Conservation (phyloP, 495 filamentous ascomycete genomes). For the Penicillium canariense region DNA sequence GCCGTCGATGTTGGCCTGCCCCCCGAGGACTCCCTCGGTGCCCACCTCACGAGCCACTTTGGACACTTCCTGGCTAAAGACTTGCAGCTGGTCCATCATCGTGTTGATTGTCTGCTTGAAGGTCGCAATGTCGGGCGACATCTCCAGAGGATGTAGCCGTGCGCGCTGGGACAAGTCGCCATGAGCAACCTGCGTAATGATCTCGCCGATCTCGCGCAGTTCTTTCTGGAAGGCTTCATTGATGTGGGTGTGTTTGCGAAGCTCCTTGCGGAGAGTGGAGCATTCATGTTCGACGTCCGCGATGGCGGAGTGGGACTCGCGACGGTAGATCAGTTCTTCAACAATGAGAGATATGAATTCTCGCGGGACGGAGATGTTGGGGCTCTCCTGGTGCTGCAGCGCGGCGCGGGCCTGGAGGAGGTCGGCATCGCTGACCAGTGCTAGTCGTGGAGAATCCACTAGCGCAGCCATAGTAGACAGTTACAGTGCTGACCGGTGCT, state of each 20-base stretch:
- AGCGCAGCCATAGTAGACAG: conserved; percentile 19
- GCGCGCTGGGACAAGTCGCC: conserved; percentile 92
- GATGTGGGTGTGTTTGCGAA: conserved; percentile 86
- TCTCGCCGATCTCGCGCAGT: conserved; percentile 85
- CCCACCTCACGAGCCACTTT: conserved; percentile 87
- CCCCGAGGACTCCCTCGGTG: conserved; percentile 85
- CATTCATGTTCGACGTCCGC: conserved; percentile 49
- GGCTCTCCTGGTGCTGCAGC: conserved; percentile 64
- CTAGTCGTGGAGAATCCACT: conserved; percentile 18
- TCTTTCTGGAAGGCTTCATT: conserved; percentile 95
- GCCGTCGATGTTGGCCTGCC: conserved; percentile 82
- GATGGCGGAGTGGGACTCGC: conserved; percentile 22
- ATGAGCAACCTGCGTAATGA: conserved; percentile 83
- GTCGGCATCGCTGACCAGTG: conserved; percentile 56
- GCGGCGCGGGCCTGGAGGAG: conserved; percentile 61
- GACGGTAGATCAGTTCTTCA: conserved; percentile 43
- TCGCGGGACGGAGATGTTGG: conserved; percentile 61
- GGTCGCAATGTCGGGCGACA: conserved; percentile 89
- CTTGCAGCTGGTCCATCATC: conserved; percentile 94
- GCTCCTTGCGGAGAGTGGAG: conserved; percentile 67
- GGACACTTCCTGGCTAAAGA: conserved; percentile 90
- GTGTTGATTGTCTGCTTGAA: conserved; percentile 90
- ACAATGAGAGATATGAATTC: conserved; percentile 54
- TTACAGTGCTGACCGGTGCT: background rate
- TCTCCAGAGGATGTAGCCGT: conserved; percentile 81